Evolutionary conservation across 2,329 filamentous ascomycete genomes (phyloP).

Genomic region (Colletotrichum sp.): DNA sequence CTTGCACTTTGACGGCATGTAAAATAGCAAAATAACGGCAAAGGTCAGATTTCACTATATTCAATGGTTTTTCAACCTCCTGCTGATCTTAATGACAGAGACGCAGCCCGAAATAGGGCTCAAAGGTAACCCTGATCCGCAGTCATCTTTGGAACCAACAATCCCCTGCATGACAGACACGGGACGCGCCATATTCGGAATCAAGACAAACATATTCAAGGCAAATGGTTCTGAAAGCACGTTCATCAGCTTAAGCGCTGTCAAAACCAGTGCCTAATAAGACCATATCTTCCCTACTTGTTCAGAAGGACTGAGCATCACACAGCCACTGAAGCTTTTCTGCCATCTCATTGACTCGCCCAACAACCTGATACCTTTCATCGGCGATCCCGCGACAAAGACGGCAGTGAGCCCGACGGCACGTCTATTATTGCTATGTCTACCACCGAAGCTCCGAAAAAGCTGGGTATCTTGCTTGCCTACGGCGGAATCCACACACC

Average conservation of each 20-base stretch:
- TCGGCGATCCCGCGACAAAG: not conserved
- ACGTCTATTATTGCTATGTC: not conserved
- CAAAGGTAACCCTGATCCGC: not conserved
- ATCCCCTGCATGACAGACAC: not conserved
- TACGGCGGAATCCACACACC: not conserved
- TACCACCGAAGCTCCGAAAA: not conserved
- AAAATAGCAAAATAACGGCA: not conserved
- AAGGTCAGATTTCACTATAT: not conserved
- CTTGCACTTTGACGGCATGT: not conserved
- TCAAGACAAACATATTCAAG: not conserved
- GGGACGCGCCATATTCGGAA: not conserved
- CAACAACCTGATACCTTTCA: not conserved
- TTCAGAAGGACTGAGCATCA: not conserved
- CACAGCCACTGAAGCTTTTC: not conserved
- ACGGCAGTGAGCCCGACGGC: not conserved
- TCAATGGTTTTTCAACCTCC: not conserved
- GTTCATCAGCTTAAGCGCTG: not conserved
- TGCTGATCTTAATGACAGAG: not conserved
- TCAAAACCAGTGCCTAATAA: not conserved
- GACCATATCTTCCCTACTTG: not conserved
- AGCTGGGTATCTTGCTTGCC: not conserved
- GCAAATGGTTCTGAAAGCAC: not conserved
- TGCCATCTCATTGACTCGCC: not conserved
- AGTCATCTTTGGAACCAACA: not conserved
- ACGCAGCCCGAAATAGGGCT: not conserved